Evolutionary conservation across 257 asterid species (phyloP).

Genomic region (Lavandula angustifolia): DNA sequence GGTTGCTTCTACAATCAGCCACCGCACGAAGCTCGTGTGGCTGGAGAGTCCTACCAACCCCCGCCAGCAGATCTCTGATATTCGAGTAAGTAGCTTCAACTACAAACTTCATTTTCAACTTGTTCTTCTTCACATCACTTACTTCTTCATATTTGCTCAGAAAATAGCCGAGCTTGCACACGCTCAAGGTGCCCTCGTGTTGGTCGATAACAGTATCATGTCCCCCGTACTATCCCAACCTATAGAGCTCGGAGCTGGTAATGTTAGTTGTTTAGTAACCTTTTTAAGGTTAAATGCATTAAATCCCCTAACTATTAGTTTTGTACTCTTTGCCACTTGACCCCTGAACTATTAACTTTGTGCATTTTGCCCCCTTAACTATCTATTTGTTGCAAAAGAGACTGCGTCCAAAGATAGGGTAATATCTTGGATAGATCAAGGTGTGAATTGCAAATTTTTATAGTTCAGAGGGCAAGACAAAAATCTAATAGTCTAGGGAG

Average conservation of each 20-base stretch:
- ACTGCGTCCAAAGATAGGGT: too few species aligned
- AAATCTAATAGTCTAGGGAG: too few species aligned
- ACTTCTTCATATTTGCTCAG: conserved; percentile 41
- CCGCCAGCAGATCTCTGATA: conserved; percentile 85
- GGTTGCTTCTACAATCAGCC: conserved; percentile 69
- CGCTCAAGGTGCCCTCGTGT: conserved; percentile 74
- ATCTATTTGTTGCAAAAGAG: too few species aligned
- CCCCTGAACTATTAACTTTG: too few species aligned
- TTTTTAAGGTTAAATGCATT: background rate
- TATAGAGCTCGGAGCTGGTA: conserved; percentile 94
- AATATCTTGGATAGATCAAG: too few species aligned
- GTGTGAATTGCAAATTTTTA: too few species aligned
- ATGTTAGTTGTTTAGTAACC: conserved; percentile 9
- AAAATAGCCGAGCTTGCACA: conserved; percentile 86
- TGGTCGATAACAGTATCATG: conserved; percentile 98
- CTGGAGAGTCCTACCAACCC: conserved; percentile 98
- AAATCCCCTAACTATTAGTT: too few species aligned
- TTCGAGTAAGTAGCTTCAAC: conserved; percentile 54
- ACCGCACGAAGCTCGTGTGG: conserved; percentile 90
- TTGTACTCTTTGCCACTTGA: too few species aligned
- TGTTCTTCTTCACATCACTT: background rate
- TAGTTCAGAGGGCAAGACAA: too few species aligned
- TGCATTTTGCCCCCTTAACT: too few species aligned
- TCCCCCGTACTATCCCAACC: conserved; percentile 85
- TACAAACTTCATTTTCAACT: background rate